These are phyloP conservation scores for Boletus nobilissimus DNA, from an alignment of 1,284 basidiomycete genomes.

Conservation along the genomic window DNA sequence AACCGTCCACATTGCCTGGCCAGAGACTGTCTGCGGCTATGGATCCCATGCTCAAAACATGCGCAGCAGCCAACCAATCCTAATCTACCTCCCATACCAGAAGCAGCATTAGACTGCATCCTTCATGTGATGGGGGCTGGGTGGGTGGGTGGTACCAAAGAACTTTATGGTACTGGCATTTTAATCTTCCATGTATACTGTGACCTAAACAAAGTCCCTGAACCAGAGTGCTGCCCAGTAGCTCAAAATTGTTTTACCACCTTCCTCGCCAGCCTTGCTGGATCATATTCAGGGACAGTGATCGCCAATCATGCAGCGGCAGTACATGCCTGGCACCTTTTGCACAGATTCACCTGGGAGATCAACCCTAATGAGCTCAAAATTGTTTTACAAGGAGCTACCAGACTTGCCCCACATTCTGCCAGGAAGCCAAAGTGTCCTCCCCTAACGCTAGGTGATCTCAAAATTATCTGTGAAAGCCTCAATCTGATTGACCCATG, in stretches of 20 bases:
- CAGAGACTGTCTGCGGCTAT: neutral
- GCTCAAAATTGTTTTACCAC: neutral
- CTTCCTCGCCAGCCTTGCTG: neutral
- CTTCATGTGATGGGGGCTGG: slow-evolving; percentile 17
- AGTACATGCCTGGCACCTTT: neutral
- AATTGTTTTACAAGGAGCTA: neutral
- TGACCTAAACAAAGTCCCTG: slow-evolving; percentile 19
- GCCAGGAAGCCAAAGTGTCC: too few relatives aligned
- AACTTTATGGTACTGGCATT: slow-evolving; percentile 20
- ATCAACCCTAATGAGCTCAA: neutral
- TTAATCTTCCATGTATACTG: slow-evolving; percentile 47
- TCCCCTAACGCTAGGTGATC: neutral
- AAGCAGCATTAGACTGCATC: slow-evolving; percentile 29
- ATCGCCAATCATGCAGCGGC: neutral
- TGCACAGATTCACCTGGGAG: neutral
- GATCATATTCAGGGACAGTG: neutral
- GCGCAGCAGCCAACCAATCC: rapidly evolving
- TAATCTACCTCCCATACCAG: neutral
- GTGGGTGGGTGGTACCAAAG: slow-evolving; percentile 36
- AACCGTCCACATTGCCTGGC: neutral
- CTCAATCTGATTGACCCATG: neutral
- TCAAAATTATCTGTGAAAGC: neutral
- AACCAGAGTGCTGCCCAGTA: neutral
- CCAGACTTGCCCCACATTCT: neutral
- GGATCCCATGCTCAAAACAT: neutral